Percentiles rank a stretch among this genome's conserved stretches.
Conservation (phyloP, 352 stramenopile species). For the Globisporangium cederbergense region DNA sequence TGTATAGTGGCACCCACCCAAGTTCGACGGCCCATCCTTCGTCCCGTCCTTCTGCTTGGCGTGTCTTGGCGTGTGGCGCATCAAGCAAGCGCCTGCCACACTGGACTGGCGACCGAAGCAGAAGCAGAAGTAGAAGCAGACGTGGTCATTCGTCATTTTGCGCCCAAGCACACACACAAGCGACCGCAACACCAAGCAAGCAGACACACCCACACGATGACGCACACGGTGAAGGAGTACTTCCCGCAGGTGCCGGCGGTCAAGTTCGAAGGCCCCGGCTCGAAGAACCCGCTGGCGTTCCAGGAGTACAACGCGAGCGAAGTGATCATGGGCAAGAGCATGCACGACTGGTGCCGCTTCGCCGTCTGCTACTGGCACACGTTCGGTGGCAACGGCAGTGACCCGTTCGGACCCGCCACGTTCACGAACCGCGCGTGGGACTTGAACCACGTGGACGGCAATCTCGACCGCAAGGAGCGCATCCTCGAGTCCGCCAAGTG, state of each 20-base stretch:
- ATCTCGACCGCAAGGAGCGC: slow-evolving; percentile 40
- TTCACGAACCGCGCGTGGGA: slow-evolving; percentile 48
- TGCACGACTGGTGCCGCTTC: slow-evolving; percentile 67
- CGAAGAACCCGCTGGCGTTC: slow-evolving; percentile 56
- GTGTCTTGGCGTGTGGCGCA: no score
- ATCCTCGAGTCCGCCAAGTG: slow-evolving; percentile 67
- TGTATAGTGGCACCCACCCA: no score
- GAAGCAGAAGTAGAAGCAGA: no score
- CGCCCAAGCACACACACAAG: neutral
- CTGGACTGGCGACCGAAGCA: neutral
- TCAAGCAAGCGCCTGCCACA: no score
- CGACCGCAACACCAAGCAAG: neutral
- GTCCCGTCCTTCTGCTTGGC: no score
- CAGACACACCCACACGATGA: neutral
- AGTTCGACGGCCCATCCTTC: no score
- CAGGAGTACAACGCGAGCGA: slow-evolving; percentile 78
- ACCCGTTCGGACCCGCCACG: slow-evolving; percentile 34
- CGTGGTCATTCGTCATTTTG: slow-evolving; percentile 9
- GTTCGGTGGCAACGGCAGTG: slow-evolving; percentile 30
- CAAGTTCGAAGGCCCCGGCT: slow-evolving; percentile 46
- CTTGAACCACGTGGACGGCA: slow-evolving; percentile 15
- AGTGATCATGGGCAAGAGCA: slow-evolving; percentile 72
- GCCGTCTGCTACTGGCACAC: slow-evolving; percentile 66
- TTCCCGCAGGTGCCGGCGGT: slow-evolving; percentile 63
- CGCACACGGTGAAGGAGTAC: slow-evolving; percentile 29